Evolutionary conservation across 2,329 filamentous ascomycete species (phyloP), one percentile per base, ranked within the genome.

Genomic region (Teratosphaeria destructans): DNA sequence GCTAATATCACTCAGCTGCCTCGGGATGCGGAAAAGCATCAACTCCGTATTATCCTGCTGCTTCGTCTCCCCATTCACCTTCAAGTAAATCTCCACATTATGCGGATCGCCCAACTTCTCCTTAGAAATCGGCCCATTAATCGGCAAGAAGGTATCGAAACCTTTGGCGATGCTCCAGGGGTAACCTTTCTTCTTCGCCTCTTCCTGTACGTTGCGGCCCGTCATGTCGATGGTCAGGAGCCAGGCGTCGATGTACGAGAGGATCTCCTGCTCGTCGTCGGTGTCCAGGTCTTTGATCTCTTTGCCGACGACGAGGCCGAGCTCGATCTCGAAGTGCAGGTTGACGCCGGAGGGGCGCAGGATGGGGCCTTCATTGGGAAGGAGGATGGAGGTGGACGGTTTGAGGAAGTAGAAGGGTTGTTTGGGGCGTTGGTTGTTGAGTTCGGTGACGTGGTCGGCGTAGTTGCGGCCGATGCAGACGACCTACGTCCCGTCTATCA

Each of bases 361-460:
- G 55, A 96, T 85, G 3, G 92, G 87, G 0, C 92, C 92, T 59
- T 85, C 82, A 32, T 84, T 83, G 0, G 90, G 90, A 26, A 88
- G 81, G 3, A 97, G 82, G 67, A 99, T 89, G 3, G 91, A 89
- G 49, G 88, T 90, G 0, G 92, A 78, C 1, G 94, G 94, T 81
- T 99, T 99, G 67, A 97, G 84, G 82, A 99, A 99, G 85, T 96
- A 99, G 79, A 99, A 97, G 29, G 94, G 94, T 76, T 96, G 91
- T 75, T 94, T 95, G 56, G 94, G 94, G 65, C 85, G 85, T 62
- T 82, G 81, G 75, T 87, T 96, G 76, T 91, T 91, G 67, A 99
- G 83, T 79, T 99, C 94, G 64, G 87, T 84, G 72, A 97, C 88
- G 77, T 99, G 94, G 75, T 96, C 94, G 70, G 92, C 93, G 81